Evolutionary conservation across 768 basidiomycete species (phyloP).

Genomic region (Hirschioporus abietinus): DNA sequence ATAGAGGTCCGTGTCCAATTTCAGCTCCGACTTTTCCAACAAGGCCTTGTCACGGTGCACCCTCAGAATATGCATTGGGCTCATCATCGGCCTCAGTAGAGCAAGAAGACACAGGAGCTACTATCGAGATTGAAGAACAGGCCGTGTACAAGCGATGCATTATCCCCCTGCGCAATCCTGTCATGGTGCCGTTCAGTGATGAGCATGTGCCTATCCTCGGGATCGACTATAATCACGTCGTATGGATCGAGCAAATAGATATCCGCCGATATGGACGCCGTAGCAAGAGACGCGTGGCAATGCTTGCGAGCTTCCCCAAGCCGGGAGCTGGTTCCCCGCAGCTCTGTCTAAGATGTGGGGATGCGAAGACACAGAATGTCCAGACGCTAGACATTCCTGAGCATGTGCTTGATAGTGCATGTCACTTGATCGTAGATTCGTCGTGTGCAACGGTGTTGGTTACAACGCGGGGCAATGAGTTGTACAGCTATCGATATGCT

Average conservation of each 20-base stretch:
- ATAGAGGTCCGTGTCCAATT: not conserved
- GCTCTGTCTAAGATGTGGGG: not conserved
- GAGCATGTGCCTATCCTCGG: not conserved
- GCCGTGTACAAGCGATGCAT: not conserved
- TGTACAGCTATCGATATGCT: not conserved
- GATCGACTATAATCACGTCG: not conserved
- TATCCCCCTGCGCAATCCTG: not conserved
- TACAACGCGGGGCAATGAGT: not conserved
- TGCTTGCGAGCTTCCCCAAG: not conserved
- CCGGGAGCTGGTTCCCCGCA: not conserved
- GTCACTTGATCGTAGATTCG: not conserved
- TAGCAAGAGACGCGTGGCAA: not conserved
- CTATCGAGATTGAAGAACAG: not conserved
- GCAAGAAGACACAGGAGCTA: too few relatives aligned
- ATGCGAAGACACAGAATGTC: not conserved
- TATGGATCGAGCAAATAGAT: not conserved
- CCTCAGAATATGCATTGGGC: too few relatives aligned
- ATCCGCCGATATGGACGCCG: not conserved
- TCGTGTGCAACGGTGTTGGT: not conserved
- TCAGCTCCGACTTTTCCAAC: not conserved
- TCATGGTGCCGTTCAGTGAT: not conserved
- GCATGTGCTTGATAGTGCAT: not conserved
- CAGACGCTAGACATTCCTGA: not conserved
- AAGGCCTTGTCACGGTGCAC: too few relatives aligned
- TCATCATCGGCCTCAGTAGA: too few relatives aligned